Conservation (phyloP, 2,329 filamentous ascomycete genomes). For the Aspergillus sp. region DNA sequence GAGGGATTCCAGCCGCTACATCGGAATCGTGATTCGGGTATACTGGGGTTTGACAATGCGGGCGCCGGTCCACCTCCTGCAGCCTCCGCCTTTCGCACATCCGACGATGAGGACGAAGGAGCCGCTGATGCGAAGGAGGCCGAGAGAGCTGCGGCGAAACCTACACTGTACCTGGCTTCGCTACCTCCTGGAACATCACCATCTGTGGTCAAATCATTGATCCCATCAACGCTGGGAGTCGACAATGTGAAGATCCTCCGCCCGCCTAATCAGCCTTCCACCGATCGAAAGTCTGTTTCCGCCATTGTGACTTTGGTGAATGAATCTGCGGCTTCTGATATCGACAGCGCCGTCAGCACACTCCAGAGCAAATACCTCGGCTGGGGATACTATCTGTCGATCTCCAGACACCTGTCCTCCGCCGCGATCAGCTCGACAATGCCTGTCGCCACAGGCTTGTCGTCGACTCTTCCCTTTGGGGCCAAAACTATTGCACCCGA, state of each 20-base stretch:
- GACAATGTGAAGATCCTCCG: slow-evolving; percentile 72
- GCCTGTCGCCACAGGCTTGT: slow-evolving; percentile 46
- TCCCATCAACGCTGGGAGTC: slow-evolving; percentile 58
- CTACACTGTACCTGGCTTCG: slow-evolving; percentile 54
- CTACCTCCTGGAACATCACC: slow-evolving; percentile 53
- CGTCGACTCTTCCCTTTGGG: slow-evolving; percentile 67
- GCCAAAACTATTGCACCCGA: slow-evolving; percentile 62
- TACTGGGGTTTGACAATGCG: slow-evolving; percentile 40
- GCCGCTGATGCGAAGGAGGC: slow-evolving; percentile 39
- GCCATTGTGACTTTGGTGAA: slow-evolving; percentile 79
- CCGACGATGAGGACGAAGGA: slow-evolving; percentile 46
- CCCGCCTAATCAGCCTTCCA: slow-evolving; percentile 40
- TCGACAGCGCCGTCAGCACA: slow-evolving; percentile 73
- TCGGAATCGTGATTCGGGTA: slow-evolving; percentile 39
- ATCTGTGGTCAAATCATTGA: slow-evolving; percentile 48
- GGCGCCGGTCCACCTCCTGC: slow-evolving; percentile 17
- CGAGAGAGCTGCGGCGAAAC: slow-evolving; percentile 51
- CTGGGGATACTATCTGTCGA: slow-evolving; percentile 74
- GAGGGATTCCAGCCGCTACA: slow-evolving; percentile 38
- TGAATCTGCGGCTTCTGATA: slow-evolving; percentile 77
- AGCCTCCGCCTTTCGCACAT: slow-evolving; percentile 39
- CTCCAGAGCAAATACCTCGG: slow-evolving; percentile 83
- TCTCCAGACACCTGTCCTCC: slow-evolving; percentile 81
- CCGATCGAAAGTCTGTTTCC: slow-evolving; percentile 68
- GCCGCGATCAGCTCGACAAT: slow-evolving; percentile 59